phyloP scores from a whole-genome alignment of 208 protist species.

The Phytomonas sp. region DNA sequence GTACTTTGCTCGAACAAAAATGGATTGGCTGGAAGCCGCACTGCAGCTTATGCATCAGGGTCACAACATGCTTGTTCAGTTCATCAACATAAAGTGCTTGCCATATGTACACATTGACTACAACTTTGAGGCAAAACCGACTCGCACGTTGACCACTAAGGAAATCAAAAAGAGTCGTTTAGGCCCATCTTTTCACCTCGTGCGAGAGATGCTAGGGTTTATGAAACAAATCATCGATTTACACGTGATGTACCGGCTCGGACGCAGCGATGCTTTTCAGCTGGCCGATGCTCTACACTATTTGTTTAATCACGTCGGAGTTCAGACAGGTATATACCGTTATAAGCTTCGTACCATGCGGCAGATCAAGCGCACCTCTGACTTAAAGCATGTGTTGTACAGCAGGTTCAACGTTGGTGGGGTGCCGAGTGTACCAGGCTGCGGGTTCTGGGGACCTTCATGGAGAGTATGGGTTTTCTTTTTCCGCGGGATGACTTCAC shows the following conservation, averaged over 20 bases:
- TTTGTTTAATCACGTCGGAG: slow-evolving; percentile 98
- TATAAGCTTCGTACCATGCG: slow-evolving; percentile 99
- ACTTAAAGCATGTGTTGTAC: slow-evolving; percentile 99
- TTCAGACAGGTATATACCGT: slow-evolving; percentile 99
- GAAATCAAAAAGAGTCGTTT: slow-evolving; percentile 99
- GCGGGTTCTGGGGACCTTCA: slow-evolving; percentile 99
- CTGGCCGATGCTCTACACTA: slow-evolving; percentile 99
- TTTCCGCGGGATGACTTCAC: slow-evolving; percentile 98
- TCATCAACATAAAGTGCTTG: slow-evolving; percentile 99
- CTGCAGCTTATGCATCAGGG: slow-evolving; percentile 99
- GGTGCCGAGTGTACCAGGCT: slow-evolving; percentile 97
- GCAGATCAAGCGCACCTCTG: slow-evolving; percentile 98
- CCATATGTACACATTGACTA: slow-evolving; percentile 99
- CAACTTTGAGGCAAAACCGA: slow-evolving; percentile 99
- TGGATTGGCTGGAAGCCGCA: slow-evolving; percentile 99
- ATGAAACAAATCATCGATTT: slow-evolving; percentile 99
- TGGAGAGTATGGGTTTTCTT: slow-evolving; percentile 99
- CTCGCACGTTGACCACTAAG: slow-evolving; percentile 99
- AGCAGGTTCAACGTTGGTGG: slow-evolving; percentile 98
- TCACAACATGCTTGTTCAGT: slow-evolving; percentile 99
- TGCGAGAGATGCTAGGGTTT: slow-evolving; percentile 98
- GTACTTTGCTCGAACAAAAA: slow-evolving; percentile 99
- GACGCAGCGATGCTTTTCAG: slow-evolving; percentile 98
- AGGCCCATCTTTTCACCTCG: slow-evolving; percentile 99
- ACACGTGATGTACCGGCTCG: slow-evolving; percentile 99